A percentile compares a stretch with the other conserved stretches of the same genome.
Evolutionary conservation across 331 rosid genomes (phyloP).

Genomic region (Phaseolus coccineus): DNA sequence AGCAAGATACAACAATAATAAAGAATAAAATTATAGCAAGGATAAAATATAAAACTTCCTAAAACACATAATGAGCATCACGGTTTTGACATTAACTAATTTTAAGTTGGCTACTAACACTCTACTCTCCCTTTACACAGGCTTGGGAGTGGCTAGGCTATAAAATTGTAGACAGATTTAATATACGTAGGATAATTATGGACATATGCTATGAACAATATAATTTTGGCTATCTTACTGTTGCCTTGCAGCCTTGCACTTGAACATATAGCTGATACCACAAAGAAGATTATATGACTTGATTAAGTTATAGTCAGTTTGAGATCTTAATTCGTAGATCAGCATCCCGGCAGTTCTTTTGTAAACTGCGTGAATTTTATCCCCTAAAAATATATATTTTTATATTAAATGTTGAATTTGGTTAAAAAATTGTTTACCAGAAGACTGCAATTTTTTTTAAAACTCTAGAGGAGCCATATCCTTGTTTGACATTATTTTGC

Average conservation of each 20-base stretch:
- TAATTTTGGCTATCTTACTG: constrained; percentile 2
- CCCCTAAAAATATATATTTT: neutral
- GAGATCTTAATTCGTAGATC: constrained; percentile 20
- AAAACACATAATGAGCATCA: too few relatives aligned
- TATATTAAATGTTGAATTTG: neutral
- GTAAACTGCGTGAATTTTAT: too few relatives aligned
- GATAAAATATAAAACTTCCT: too few relatives aligned
- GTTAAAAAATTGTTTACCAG: neutral
- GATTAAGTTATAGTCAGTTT: constrained; percentile 11
- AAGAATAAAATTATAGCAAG: too few relatives aligned
- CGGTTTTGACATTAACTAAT: too few relatives aligned
- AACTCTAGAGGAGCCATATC: neutral
- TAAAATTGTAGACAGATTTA: too few relatives aligned
- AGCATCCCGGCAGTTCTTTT: neutral
- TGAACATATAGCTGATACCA: constrained; percentile 1
- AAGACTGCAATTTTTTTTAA: neutral
- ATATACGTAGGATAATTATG: neutral
- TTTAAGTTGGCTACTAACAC: neutral
- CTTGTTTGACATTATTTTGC: neutral
- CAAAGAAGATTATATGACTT: constrained; percentile 23
- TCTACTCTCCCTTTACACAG: neutral
- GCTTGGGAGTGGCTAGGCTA: too few relatives aligned
- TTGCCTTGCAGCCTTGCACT: constrained; percentile 31
- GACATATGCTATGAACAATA: neutral
- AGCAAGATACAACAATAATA: too few relatives aligned